phyloP scores from a whole-genome alignment of 768 basidiomycete species.

The Lentinula boryana region DNA sequence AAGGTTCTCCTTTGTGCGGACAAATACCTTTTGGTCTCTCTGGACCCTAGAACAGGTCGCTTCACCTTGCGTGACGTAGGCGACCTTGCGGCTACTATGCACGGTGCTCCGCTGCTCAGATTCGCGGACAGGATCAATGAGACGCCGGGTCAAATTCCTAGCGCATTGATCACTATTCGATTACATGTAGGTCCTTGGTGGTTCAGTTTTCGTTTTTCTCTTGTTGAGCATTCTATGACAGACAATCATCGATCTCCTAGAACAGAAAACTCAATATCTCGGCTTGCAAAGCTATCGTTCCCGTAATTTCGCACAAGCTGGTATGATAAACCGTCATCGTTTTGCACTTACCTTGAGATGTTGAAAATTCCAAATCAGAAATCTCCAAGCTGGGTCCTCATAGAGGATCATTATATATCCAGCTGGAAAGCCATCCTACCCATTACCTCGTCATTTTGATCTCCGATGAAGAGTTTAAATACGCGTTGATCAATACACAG shows the following conservation, averaged over 20 bases:
- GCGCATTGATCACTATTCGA: conserved; percentile 53
- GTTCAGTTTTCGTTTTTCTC: neutral
- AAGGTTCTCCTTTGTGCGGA: conserved; percentile 70
- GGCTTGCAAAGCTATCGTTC: conserved; percentile 71
- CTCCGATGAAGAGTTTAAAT: conserved; percentile 70
- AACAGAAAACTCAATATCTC: conserved; percentile 81
- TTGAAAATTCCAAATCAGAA: conserved; percentile 36
- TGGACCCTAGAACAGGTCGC: conserved; percentile 77
- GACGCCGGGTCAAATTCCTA: conserved; percentile 52
- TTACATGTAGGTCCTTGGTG: conserved; percentile 43
- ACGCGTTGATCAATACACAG: conserved; percentile 72
- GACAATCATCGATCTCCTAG: conserved; percentile 79
- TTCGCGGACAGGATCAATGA: conserved; percentile 65
- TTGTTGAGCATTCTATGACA: conserved; percentile 22
- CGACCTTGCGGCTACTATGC: conserved; percentile 68
- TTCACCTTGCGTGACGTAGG: conserved; percentile 77
- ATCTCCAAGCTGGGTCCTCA: conserved; percentile 61
- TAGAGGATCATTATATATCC: conserved; percentile 64
- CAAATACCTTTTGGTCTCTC: conserved; percentile 67
- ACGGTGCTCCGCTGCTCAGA: conserved; percentile 57
- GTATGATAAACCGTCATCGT: conserved; percentile 26
- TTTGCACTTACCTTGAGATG: neutral
- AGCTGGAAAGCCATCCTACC: conserved; percentile 66
- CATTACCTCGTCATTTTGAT: conserved; percentile 86
- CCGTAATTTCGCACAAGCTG: conserved; percentile 62